Percentiles rank a stretch among this genome's conserved stretches.
Conservation (phyloP, 1,284 basidiomycete species). For the Xanthoconium separans region DNA sequence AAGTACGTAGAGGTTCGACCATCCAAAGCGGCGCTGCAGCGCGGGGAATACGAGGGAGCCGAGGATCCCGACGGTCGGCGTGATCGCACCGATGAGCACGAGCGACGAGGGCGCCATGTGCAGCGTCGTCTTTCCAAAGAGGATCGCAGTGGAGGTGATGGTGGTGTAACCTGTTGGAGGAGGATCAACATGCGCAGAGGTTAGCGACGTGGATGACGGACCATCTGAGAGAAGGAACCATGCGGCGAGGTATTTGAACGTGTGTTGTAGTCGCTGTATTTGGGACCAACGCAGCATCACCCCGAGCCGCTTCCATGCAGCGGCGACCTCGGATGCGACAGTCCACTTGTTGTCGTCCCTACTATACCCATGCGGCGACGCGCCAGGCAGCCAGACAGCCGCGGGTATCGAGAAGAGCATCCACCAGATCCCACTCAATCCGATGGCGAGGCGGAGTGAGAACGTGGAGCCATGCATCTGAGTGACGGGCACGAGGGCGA, state of each 20-base stretch:
- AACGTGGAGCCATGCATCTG: conserved; percentile 67
- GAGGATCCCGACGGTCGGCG: conserved; percentile 67
- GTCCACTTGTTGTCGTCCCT: conserved; percentile 40
- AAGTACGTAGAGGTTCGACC: conserved; percentile 70
- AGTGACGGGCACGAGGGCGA: conserved; percentile 74
- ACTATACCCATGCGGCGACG: conserved; percentile 4
- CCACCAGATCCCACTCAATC: conserved; percentile 85
- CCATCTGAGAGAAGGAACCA: conserved; percentile 93
- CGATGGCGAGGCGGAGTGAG: conserved; percentile 75
- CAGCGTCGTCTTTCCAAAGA: conserved; percentile 80
- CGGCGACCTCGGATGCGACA: conserved; percentile 48
- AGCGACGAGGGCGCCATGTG: conserved; percentile 72
- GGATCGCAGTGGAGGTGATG: conserved; percentile 78
- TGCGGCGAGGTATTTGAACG: conserved; percentile 83
- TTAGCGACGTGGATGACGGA: conserved; percentile 34
- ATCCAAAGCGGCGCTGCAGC: conserved; percentile 58
- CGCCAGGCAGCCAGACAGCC: conserved; percentile 63
- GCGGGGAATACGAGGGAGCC: conserved; percentile 74
- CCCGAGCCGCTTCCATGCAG: conserved; percentile 66
- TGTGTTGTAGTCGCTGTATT: conserved; percentile 72
- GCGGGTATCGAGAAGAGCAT: conserved; percentile 75
- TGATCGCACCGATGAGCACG: conserved; percentile 69
- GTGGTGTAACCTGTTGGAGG: conserved; percentile 67
- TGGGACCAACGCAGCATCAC: conserved; percentile 70
- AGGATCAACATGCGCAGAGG: not conserved